Evolutionary conservation across 1,139 yeast genomes (phyloP).

Genomic region (Barnettozyma hawaiiensis): DNA sequence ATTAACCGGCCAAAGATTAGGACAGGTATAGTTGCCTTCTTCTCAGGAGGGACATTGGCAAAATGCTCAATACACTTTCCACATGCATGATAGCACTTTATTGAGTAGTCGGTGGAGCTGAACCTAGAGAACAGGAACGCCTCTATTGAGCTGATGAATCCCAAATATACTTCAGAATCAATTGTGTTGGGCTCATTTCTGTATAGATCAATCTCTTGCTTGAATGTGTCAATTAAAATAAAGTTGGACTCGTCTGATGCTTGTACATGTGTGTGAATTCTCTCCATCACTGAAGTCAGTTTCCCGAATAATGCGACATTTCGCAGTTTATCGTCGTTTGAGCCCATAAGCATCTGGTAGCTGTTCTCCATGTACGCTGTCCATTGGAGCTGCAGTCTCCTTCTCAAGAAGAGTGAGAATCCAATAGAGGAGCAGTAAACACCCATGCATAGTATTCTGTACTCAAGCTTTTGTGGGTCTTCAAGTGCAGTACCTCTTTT

Average conservation of each 20-base stretch:
- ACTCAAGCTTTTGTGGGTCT: slow-evolving; percentile 33
- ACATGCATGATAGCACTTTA: slow-evolving; percentile 51
- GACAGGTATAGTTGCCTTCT: slow-evolving; percentile 54
- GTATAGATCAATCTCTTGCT: slow-evolving; percentile 36
- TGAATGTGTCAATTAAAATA: slow-evolving; percentile 39
- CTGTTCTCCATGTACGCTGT: slow-evolving; percentile 49
- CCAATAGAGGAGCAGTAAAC: slow-evolving; percentile 48
- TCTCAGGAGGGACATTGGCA: slow-evolving; percentile 36
- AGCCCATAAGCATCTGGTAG: slow-evolving; percentile 41
- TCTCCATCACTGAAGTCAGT: slow-evolving; percentile 56
- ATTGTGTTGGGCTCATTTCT: slow-evolving; percentile 17
- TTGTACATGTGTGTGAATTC: slow-evolving; percentile 50
- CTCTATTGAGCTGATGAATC: slow-evolving; percentile 57
- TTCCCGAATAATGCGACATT: slow-evolving; percentile 56
- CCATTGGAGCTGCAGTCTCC: slow-evolving; percentile 51
- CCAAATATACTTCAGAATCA: slow-evolving; percentile 19
- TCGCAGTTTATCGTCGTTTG: slow-evolving; percentile 30
- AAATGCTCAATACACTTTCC: slow-evolving; percentile 47
- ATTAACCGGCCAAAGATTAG: slow-evolving; percentile 59
- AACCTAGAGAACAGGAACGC: slow-evolving; percentile 74
- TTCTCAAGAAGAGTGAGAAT: slow-evolving; percentile 47
- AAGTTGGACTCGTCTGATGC: slow-evolving; percentile 30
- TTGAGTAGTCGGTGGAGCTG: slow-evolving; percentile 42
- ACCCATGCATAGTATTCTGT: slow-evolving; percentile 40
- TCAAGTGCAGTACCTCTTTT: slow-evolving; percentile 26